Conservation (phyloP, 106 monocot genomes). For the Iris macrosiphon region DNA sequence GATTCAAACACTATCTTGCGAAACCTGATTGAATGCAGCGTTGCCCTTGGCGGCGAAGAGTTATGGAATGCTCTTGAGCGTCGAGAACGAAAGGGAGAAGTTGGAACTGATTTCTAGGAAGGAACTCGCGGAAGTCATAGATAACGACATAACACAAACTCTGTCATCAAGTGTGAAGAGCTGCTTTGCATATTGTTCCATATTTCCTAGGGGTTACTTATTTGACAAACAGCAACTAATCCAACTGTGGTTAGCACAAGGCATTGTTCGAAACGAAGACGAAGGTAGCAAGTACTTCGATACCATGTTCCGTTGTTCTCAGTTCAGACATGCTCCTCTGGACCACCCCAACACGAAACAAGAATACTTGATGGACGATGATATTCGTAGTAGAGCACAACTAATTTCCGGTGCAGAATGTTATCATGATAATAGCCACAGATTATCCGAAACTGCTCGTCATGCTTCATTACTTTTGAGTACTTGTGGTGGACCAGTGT, state of each 20-base stretch:
- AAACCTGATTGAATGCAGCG: background rate
- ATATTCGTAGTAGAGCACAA: slow-evolving; percentile 21
- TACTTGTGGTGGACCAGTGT: no score
- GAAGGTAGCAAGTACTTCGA: background rate
- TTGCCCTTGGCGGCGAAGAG: background rate
- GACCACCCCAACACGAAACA: background rate
- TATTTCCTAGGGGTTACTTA: background rate
- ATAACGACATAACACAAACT: slow-evolving; percentile 1
- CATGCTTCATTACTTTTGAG: background rate
- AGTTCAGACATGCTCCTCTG: background rate
- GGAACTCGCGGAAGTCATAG: background rate
- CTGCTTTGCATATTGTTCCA: background rate
- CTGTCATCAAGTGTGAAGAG: slow-evolving; percentile 17
- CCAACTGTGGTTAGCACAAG: background rate
- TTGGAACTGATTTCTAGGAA: background rate
- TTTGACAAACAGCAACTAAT: background rate
- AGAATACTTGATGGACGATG: slow-evolving; percentile 27
- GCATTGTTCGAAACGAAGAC: background rate
- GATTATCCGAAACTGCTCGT: background rate
- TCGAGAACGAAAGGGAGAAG: background rate
- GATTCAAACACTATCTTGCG: background rate
- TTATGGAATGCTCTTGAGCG: background rate
- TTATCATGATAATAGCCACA: background rate
- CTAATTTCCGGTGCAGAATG: slow-evolving; percentile 2
- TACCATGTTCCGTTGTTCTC: background rate